Base-by-base conservation (phyloP, 306 rosid species). In the Acacia crassicarpa region DNA sequence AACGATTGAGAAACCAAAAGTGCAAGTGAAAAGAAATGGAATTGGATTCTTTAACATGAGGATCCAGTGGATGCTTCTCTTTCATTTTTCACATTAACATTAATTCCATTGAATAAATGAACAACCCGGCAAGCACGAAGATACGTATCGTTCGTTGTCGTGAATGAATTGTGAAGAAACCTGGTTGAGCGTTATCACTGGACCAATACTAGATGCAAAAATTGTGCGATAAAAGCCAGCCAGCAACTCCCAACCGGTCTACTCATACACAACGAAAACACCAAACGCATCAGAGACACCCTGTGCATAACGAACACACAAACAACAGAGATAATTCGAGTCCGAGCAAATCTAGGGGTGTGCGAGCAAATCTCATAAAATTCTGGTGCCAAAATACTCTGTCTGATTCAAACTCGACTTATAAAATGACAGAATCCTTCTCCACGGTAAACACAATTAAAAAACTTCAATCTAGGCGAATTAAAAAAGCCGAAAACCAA, bases 401-500 rank as follows among this genome's bases (percentile, higher is more conserved):
- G 32, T 58, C 65, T n/a, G 30, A 58, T 58, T 58, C 32, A 58
- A 58, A 58, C 65, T 20, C 65, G 9, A 22, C 32, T n/a, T 58
- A 58, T 58, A 58, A 22, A 58, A 58, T 58, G 13, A 58, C 32
- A 22, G n/a, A 6, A 58, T n/a, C 32, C n/a, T 15, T 43, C 35
- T 56, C 68, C 81, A 68, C 10, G 35, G n/a, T 56, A 82, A 32
- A 81, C 69, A 16, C 38, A 40, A 33, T 3, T 17, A 5, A 14
- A n/a, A 75, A 75, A n/a, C 22, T 17, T 43, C 46, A 67, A 67
- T 19, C 38, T 68, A 76, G 27, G 67, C 17, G 35, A 56, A 83
- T 77, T 9, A 16, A 35, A 69, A 76, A 77, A 40, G 58, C 78
- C 62, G 22, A 81, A 19, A 20, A 71, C 43, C 80, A 75, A 68